A percentile compares a stretch with the other conserved stretches of the same genome.
These are phyloP conservation scores for Actinomortierella wolfii DNA, from an alignment of 371 early-diverging fungal species.

Conservation along the genomic window DNA sequence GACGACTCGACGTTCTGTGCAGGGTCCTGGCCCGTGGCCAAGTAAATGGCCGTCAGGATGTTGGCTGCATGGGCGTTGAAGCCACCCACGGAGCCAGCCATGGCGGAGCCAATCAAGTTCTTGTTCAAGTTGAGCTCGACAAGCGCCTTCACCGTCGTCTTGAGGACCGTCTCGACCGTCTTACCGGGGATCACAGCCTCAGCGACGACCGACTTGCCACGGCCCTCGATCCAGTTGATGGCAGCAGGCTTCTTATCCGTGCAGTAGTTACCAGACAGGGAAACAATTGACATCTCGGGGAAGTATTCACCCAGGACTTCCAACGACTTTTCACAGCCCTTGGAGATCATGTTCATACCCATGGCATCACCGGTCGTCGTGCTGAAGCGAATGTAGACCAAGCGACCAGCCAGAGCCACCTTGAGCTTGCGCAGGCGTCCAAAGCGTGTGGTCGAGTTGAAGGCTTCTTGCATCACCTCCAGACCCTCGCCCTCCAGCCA, in stretches of 20 bases:
- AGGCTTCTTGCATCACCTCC: conserved; percentile 69
- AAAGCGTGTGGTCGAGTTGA: conserved; percentile 91
- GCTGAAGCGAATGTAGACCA: conserved; percentile 86
- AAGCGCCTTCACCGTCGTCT: conserved; percentile 83
- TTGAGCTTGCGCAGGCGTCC: conserved; percentile 86
- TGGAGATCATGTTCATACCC: conserved; percentile 99
- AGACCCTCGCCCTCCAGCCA: conserved; percentile 81
- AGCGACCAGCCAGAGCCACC: conserved; percentile 83
- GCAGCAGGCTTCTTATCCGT: conserved; percentile 98
- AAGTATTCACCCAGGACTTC: conserved; percentile 64
- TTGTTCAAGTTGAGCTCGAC: conserved; percentile 86
- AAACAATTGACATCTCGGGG: conserved; percentile 81
- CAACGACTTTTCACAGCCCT: conserved; percentile 88
- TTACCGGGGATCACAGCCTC: conserved; percentile 85
- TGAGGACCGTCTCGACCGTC: conserved; percentile 83
- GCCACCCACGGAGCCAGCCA: conserved; percentile 95
- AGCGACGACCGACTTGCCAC: conserved; percentile 94
- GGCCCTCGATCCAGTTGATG: conserved; percentile 97
- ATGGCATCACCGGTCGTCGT: conserved; percentile 98
- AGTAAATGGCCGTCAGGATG: conserved; percentile 91
- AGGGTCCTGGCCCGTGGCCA: conserved; percentile 97
- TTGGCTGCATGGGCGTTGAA: conserved; percentile 98
- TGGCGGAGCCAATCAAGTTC: conserved; percentile 93
- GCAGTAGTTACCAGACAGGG: conserved; percentile 94
- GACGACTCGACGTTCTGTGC: conserved; percentile 97